phyloP scores from a whole-genome alignment of 352 stramenopile genomes.

The Phytophthora pseudosyringae region DNA sequence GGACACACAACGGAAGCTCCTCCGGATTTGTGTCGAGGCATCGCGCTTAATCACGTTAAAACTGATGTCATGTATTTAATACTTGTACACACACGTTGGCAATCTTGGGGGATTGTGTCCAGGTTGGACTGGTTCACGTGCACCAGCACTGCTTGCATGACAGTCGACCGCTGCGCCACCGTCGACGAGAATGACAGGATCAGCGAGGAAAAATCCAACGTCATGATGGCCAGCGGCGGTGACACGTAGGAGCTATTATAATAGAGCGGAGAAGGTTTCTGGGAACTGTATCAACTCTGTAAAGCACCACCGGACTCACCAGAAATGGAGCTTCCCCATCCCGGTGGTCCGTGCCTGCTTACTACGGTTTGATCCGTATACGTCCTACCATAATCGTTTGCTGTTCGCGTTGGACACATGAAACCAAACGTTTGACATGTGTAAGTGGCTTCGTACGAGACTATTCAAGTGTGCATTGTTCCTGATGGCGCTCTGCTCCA shows the following conservation, averaged over 20 bases:
- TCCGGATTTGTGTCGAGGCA: constrained; percentile 12
- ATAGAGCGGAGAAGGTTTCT: constrained; percentile 6
- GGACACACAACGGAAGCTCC: constrained; percentile 18
- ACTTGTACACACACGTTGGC: too few relatives aligned
- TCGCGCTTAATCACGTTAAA: constrained; percentile 22
- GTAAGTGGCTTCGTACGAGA: too few relatives aligned
- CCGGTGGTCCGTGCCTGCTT: constrained; percentile 17
- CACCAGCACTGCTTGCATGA: constrained; percentile 4
- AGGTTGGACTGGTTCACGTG: neutral
- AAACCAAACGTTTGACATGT: neutral
- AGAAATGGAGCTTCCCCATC: constrained; percentile 4
- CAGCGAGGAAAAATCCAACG: constrained; percentile 12
- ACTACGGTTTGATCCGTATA: neutral
- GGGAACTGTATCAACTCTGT: neutral
- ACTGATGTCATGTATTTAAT: too few relatives aligned
- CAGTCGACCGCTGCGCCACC: neutral
- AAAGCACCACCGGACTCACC: constrained; percentile 23
- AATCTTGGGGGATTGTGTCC: constrained; percentile 14
- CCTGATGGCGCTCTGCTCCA: too few relatives aligned
- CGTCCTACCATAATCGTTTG: constrained; percentile 16
- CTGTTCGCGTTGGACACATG: constrained; percentile 18
- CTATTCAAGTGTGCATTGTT: too few relatives aligned
- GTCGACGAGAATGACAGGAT: neutral
- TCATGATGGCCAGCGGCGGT: neutral
- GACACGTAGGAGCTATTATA: too few relatives aligned